Conservation (phyloP, 306 rosid genomes). For the Psophocarpus tetragonolobus region DNA sequence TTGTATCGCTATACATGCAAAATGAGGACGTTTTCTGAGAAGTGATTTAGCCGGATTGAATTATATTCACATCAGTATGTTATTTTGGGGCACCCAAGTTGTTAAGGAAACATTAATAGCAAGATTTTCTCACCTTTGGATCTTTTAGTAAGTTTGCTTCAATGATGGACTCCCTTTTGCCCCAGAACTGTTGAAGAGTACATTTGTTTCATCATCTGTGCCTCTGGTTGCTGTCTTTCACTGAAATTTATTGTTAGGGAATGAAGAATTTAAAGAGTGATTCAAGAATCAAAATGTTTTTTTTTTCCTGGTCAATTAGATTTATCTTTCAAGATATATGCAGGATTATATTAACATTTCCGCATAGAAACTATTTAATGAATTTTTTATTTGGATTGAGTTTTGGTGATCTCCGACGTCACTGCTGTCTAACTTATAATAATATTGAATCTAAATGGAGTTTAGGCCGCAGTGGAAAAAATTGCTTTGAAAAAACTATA, state of each 20-base stretch:
- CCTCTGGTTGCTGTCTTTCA: constrained; percentile 25
- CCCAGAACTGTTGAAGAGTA: constrained; percentile 7
- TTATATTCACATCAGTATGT: constrained; percentile 35
- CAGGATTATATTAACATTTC: background rate
- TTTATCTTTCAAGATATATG: constrained; percentile 24
- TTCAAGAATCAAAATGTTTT: constrained; percentile 1
- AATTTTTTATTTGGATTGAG: background rate
- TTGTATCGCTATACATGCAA: constrained; percentile 44
- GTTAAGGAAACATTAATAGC: constrained; percentile 37
- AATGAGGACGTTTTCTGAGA: constrained; percentile 41
- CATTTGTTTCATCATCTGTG: constrained; percentile 30
- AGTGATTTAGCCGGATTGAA: constrained; percentile 46
- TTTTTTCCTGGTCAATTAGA: constrained; percentile 8
- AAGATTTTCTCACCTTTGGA: constrained; percentile 32
- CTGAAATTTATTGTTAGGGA: background rate
- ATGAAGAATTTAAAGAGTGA: constrained; percentile 19
- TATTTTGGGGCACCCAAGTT: constrained; percentile 47
- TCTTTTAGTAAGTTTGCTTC: constrained; percentile 34
- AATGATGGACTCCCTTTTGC: constrained; percentile 25
- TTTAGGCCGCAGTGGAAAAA: background rate
- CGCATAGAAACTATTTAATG: background rate
- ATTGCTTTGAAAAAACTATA: background rate
- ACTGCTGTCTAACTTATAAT: background rate
- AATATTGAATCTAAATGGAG: background rate
- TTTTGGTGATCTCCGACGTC: background rate